A percentile compares a stretch with the other conserved stretches of the same genome.
Evolutionary conservation across 495 filamentous ascomycete species (phyloP).

Genomic region (Penicillium arizonense): DNA sequence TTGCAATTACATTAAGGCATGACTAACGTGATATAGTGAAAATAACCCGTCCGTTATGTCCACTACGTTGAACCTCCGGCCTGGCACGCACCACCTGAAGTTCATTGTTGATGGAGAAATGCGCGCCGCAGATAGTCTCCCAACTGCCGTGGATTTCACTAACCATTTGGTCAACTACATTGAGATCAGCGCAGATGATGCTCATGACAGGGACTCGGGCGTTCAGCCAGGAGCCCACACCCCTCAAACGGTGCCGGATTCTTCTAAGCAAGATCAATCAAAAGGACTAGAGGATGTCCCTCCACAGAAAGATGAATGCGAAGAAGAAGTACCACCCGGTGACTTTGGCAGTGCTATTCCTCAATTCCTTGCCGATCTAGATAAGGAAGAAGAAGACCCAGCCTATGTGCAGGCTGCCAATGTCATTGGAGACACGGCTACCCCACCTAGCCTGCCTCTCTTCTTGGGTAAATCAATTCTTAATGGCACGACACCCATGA

Average conservation of each 20-base stretch:
- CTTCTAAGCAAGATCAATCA: slow-evolving; percentile 32
- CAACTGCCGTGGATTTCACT: slow-evolving; percentile 94
- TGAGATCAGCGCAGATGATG: slow-evolving; percentile 81
- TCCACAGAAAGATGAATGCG: slow-evolving; percentile 43
- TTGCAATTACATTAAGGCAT: not conserved
- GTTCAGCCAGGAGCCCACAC: slow-evolving; percentile 42
- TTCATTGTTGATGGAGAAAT: slow-evolving; percentile 95
- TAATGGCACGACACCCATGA: slow-evolving; percentile 85
- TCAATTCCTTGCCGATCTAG: slow-evolving; percentile 80
- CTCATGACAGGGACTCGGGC: slow-evolving; percentile 26
- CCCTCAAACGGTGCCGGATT: slow-evolving; percentile 43
- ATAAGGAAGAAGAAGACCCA: slow-evolving; percentile 73
- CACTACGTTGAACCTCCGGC: slow-evolving; percentile 74
- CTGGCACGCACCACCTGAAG: slow-evolving; percentile 93
- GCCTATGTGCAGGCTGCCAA: slow-evolving; percentile 66
- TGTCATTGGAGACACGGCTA: slow-evolving; percentile 70
- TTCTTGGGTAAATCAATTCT: slow-evolving; percentile 94
- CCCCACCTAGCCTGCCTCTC: slow-evolving; percentile 82
- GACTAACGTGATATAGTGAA: slow-evolving; percentile 29
- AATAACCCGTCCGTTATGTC: slow-evolving; percentile 56
- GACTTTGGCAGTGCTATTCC: slow-evolving; percentile 65
- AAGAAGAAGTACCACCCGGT: slow-evolving; percentile 46
- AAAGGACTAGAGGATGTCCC: slow-evolving; percentile 41
- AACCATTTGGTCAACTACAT: slow-evolving; percentile 98
- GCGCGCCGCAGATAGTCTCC: slow-evolving; percentile 79